Percentiles rank a stretch among this genome's conserved stretches.
Evolutionary conservation across 768 basidiomycete genomes (phyloP).

Genomic region (Imleria badia): DNA sequence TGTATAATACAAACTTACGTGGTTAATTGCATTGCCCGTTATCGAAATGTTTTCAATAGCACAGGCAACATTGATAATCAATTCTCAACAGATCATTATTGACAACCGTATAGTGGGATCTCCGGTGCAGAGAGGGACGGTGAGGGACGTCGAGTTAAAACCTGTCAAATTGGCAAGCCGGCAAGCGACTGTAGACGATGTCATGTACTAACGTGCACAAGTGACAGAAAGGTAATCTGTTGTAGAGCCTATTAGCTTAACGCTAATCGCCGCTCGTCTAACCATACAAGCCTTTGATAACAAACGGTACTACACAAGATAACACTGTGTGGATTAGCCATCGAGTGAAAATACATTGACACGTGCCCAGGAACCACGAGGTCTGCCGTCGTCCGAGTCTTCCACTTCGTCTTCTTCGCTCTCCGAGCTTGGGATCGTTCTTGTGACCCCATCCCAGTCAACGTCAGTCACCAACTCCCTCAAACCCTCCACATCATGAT

Average conservation of each 20-base stretch:
- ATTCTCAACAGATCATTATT: background rate
- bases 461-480: slow-evolving; percentile 9
- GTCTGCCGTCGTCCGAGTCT: background rate
- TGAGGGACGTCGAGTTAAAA: no score
- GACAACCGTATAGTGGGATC: background rate
- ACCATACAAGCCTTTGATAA: no score
- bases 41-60: slow-evolving; percentile 8
- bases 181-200: background rate
- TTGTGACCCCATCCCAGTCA: slow-evolving; percentile 18
- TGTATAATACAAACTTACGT: slow-evolving; percentile 26
- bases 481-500: background rate
- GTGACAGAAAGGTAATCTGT: background rate
- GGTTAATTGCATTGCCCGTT: slow-evolving; percentile 28
- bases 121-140: no score
- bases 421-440: background rate
- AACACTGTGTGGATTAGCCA: no score
- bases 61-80: background rate
- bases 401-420: background rate
- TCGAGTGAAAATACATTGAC: no score
- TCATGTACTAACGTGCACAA: background rate
- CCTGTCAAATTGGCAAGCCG: no score
- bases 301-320: background rate
- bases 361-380: no score
- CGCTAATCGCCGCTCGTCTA: no score
- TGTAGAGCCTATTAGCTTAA: no score